Evolutionary conservation across 768 basidiomycete genomes (phyloP), one percentile per base, ranked within the genome.

Genomic region (Collybiopsis confluens): DNA sequence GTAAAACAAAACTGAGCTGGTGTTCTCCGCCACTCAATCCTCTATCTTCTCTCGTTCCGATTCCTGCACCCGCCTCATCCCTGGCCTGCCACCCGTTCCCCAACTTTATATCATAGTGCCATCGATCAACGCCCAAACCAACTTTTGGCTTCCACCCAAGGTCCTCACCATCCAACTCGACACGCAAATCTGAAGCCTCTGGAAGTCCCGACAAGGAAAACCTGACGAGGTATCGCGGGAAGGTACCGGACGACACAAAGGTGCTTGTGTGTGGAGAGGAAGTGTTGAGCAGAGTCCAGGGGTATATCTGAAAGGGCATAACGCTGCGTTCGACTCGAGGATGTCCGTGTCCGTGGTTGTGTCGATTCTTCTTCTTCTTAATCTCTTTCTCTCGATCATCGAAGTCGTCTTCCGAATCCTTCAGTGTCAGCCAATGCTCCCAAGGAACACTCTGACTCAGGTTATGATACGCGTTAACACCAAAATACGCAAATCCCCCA

Each of bases 181-280:
- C 78, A 2, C 58, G 70, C 16, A 91, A 66, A 59, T 87, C 83
- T 15, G 65, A 64, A 15, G 64, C 66, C 2, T 68, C 65, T 0
- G 87, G 86, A 26, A 90, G 59, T 13, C 89, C 89, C 4, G 88
- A 87, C 2, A 91, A 69, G 9, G 88, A 90, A 65, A 90, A 88
- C 47, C 81, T 76, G 26, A 90, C 66, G 20, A 86, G 69, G 62
- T 86, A 76, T 20, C 83, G 72, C 4, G 76, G 64, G 58, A 86
- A 91, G 13, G 63, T 62, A 2, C 88, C 88, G 3, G 86, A 82
- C 2, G 88, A 87, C 11, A 62, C 65, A 63, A 90, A 90, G 23
- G 66, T 70, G 30, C 74, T 65, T n/a, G 78, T 70, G 82, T 85
- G 90, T 5, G 86, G 73, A 9, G 68, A 64, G 23, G 76, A 75